Base-by-base conservation (phyloP, 768 basidiomycete genomes). In the Asterophora lycoperdoides region DNA sequence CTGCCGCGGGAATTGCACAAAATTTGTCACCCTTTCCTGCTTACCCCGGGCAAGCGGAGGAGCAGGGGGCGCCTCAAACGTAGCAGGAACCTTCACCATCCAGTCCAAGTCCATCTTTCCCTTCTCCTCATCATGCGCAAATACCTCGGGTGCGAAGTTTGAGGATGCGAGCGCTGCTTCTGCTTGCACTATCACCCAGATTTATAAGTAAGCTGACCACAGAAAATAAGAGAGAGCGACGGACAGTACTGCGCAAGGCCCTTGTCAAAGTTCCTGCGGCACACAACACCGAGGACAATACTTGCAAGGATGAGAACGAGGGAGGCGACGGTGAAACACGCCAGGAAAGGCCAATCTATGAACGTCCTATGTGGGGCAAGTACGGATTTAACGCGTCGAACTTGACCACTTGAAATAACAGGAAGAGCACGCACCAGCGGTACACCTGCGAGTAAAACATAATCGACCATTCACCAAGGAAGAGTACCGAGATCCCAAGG, bases 231-330 rank as follows among this genome's bases (percentile, higher is more conserved):
- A 41, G 33, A 19, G 15, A 46, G 39, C 37, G 4, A 68, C 79
- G 52, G 55, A 84, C 81, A 61, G 56, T 80, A 83, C 46, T 83
- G 67, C 1, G 71, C 69, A 10, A 82, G 68, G 0, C 82, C 82
- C 50, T 75, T 71, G 41, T 67, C 75, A 55, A 83, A 84, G 55
- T 80, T 76, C 14, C 69, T 52, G 53, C 75, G 67, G 56, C 78
- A 82, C 19, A 79, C 60, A 44, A 74, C 54, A 7, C 74, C 78
- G 11, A 83, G 66, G 23, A 71, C 59, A 34, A 71, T 64, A 41
- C 71, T 76, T 15, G 69, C 65, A 59, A 68, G 48, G 32, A 75
- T 62, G 8, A 76, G 65, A 8, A 68, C 54, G 54, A 79, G 69
- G 1, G 80, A 77, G 6, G 70, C 60, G 18, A 69, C 64, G 8